A percentile compares a stretch with the other conserved stretches of the same genome.
Conservation (phyloP, 257 asterid genomes). For the Gentiana dahurica region DNA sequence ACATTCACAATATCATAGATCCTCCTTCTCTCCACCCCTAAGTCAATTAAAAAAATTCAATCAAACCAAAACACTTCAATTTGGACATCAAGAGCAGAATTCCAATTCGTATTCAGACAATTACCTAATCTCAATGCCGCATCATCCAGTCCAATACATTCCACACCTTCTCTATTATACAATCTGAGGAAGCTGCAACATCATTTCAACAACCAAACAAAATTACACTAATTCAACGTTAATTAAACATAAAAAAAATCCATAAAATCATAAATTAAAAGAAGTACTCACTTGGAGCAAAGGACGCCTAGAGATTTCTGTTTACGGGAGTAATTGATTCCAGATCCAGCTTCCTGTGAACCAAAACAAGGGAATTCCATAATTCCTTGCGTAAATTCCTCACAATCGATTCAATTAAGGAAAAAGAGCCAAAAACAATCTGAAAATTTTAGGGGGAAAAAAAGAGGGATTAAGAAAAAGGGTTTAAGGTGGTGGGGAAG, state of each 20-base stretch:
- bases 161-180: constrained; percentile 72
- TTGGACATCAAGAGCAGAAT: not conserved
- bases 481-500: no score
- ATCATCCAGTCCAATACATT: constrained; percentile 82
- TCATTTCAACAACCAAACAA: not conserved
- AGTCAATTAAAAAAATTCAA: not conserved
- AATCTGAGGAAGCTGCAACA: constrained; percentile 64
- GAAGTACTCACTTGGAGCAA: constrained; percentile 63
- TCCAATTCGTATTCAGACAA: not conserved
- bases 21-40: constrained; percentile 96
- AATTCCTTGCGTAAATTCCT: no score
- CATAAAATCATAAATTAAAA: not conserved
- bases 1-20: constrained; percentile 96
- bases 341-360: constrained; percentile 48
- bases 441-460: no score
- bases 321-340: constrained; percentile 67
- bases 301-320: constrained; percentile 30
- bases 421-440: no score
- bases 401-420: no score
- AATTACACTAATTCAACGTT: not conserved
- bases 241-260: not conserved
- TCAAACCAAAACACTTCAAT: not conserved
- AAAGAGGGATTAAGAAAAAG: no score
- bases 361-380: constrained; percentile 19
- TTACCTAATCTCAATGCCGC: constrained; percentile 77